Evolutionary conservation across 73 alveolate genomes (phyloP).

Genomic region (Tetrahymena thermophila): DNA sequence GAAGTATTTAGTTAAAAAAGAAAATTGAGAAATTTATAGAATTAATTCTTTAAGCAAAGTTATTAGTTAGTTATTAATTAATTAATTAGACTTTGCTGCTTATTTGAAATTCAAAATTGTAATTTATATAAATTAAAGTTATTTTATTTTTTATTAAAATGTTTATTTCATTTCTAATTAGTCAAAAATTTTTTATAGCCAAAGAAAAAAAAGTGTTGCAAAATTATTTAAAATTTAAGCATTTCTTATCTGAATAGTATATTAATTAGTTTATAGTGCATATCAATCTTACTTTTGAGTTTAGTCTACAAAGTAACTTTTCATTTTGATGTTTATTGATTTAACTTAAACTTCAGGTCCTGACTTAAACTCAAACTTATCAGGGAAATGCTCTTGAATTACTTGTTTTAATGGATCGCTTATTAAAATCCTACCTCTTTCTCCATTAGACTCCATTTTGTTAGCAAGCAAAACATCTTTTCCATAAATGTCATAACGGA

Average conservation of each 20-base stretch:
- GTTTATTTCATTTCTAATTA: background rate
- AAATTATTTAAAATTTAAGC: too few species aligned
- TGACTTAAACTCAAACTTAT: background rate
- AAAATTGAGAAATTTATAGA: background rate
- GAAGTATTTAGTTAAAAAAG: background rate
- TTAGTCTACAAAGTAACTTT: background rate
- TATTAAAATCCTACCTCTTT: conserved; percentile 51
- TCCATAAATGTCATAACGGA: conserved; percentile 93
- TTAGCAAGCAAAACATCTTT: conserved; percentile 90
- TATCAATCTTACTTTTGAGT: background rate
- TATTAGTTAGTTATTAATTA: background rate
- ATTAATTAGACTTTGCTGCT: background rate
- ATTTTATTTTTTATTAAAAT: background rate
- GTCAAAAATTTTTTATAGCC: background rate
- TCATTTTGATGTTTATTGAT: background rate
- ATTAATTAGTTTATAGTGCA: background rate
- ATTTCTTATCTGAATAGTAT: background rate
- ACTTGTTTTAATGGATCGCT: conserved; percentile 6
- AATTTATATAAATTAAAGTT: background rate
- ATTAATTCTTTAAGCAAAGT: background rate
- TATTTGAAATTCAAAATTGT: background rate
- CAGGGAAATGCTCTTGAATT: background rate
- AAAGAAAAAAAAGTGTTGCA: too few species aligned
- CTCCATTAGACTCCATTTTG: conserved; percentile 88
- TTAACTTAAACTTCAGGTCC: background rate